These are phyloP conservation scores for Saccharomyces hybrid DNA, from an alignment of 1,139 yeast species.

Conservation along the genomic window DNA sequence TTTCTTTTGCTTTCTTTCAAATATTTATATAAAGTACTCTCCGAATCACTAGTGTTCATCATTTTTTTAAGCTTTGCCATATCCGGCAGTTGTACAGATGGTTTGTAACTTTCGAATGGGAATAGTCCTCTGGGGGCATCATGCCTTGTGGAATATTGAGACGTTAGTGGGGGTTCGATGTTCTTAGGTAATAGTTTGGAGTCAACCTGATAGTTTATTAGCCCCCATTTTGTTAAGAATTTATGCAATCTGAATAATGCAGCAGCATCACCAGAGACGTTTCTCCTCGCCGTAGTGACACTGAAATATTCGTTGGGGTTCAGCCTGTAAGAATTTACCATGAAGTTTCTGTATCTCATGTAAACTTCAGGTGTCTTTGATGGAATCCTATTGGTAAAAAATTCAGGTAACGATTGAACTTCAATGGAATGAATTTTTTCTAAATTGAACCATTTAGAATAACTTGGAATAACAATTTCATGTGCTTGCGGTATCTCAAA, in stretches of 20 bases:
- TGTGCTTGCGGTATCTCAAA: slow-evolving; percentile 58
- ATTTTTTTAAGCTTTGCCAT: slow-evolving; percentile 49
- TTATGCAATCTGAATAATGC: slow-evolving; percentile 85
- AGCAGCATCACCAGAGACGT: slow-evolving; percentile 93
- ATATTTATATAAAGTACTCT: slow-evolving; percentile 21
- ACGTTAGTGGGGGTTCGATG: slow-evolving; percentile 66
- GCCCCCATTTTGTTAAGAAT: slow-evolving; percentile 91
- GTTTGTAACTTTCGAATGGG: slow-evolving; percentile 79
- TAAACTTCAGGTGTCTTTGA: slow-evolving; percentile 87
- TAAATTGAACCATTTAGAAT: slow-evolving; percentile 85
- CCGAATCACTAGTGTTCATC: slow-evolving; percentile 31
- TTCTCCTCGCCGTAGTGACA: slow-evolving; percentile 89
- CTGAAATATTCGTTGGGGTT: slow-evolving; percentile 92
- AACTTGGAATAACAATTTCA: slow-evolving; percentile 86
- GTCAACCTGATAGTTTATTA: slow-evolving; percentile 82
- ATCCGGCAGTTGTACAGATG: slow-evolving; percentile 47
- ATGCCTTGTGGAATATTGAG: slow-evolving; percentile 58
- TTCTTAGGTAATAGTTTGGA: slow-evolving; percentile 62
- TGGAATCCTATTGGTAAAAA: slow-evolving; percentile 65
- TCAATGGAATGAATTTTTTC: slow-evolving; percentile 57
- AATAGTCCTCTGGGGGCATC: slow-evolving; percentile 94
- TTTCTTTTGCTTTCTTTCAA: slow-evolving; percentile 15
- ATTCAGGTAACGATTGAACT: slow-evolving; percentile 79
- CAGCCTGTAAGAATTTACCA: slow-evolving; percentile 85
- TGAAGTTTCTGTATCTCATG: slow-evolving; percentile 82